phyloP scores from a whole-genome alignment of 306 rosid species.

The Fragaria vesca region DNA sequence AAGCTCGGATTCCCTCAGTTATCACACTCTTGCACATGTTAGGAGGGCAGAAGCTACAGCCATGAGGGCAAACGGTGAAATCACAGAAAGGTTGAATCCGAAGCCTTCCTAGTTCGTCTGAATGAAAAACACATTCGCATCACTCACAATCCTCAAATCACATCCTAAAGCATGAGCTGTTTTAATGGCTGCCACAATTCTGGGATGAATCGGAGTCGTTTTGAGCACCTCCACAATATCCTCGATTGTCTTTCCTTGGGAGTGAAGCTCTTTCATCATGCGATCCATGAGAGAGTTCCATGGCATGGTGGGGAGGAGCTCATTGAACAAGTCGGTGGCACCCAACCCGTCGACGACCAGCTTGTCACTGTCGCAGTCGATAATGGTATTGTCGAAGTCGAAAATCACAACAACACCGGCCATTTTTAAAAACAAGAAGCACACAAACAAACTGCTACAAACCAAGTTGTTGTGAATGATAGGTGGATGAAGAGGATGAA shows the following conservation, averaged over 20 bases:
- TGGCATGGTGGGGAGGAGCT: conserved; percentile 48
- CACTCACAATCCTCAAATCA: conserved; percentile 77
- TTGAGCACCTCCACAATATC: conserved; percentile 49
- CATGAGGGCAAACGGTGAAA: conserved; percentile 52
- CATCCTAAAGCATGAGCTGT: conserved; percentile 64
- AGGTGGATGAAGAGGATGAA: too few relatives aligned
- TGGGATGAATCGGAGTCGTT: conserved; percentile 49
- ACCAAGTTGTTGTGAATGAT: too few relatives aligned
- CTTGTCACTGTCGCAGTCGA: conserved; percentile 71
- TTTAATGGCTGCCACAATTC: conserved; percentile 56
- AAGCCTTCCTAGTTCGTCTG: conserved; percentile 61
- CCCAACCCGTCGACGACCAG: conserved; percentile 71
- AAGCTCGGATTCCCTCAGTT: conserved; percentile 22
- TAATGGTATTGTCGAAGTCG: conserved; percentile 37
- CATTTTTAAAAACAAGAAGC: conserved; percentile 16
- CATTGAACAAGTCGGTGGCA: conserved; percentile 57
- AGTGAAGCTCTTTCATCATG: conserved; percentile 70
- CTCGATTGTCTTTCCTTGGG: conserved; percentile 45
- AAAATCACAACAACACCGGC: conserved; percentile 46
- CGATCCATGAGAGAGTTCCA: conserved; percentile 41
- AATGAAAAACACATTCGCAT: conserved; percentile 71
- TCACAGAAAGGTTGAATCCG: conserved; percentile 55
- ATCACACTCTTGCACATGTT: conserved; percentile 68
- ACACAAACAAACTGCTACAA: too few relatives aligned
- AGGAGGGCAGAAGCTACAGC: conserved; percentile 65